A percentile compares a stretch with the other conserved stretches of the same genome.
Conservation (phyloP, 1,139 yeast species). For the Scheffersomyces quercinus region DNA sequence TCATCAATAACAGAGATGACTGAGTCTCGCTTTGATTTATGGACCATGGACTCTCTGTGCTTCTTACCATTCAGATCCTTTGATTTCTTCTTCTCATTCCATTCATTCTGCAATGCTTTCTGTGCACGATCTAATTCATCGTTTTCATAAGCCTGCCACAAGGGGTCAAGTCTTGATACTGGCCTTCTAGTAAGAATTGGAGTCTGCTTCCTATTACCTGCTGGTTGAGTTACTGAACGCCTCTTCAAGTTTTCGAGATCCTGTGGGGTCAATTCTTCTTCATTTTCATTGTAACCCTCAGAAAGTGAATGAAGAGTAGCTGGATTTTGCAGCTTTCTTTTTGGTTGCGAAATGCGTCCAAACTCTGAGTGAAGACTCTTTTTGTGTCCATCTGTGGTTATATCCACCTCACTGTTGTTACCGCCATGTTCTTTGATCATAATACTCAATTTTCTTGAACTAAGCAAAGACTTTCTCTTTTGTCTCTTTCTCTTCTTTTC, state of each 20-base stretch:
- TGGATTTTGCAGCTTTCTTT: conserved; percentile 33
- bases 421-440: conserved; percentile 28
- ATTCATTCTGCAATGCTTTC: conserved; percentile 44
- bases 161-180: conserved; percentile 70
- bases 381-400: conserved; percentile 15
- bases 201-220: conserved; percentile 40
- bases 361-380: too few species aligned
- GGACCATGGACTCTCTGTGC: conserved; percentile 42
- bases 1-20: conserved; percentile 26
- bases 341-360: conserved; percentile 32
- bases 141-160: conserved; percentile 49
- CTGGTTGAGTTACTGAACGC: conserved; percentile 51
- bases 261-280: conserved; percentile 38
- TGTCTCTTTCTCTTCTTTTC: conserved; percentile 47
- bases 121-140: conserved; percentile 49
- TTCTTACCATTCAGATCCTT: conserved; percentile 15
- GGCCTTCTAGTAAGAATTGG: conserved; percentile 57
- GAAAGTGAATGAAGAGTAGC: conserved; percentile 36
- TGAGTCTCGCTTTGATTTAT: conserved; percentile 11
- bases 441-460: conserved; percentile 43
- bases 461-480: conserved; percentile 44
- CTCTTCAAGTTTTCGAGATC: conserved; percentile 46
- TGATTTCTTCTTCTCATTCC: conserved; percentile 19
- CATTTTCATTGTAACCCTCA: conserved; percentile 28
- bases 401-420: conserved; percentile 37